Conservation (phyloP, 2,329 filamentous ascomycete species). For the Colletotrichum musicola region DNA sequence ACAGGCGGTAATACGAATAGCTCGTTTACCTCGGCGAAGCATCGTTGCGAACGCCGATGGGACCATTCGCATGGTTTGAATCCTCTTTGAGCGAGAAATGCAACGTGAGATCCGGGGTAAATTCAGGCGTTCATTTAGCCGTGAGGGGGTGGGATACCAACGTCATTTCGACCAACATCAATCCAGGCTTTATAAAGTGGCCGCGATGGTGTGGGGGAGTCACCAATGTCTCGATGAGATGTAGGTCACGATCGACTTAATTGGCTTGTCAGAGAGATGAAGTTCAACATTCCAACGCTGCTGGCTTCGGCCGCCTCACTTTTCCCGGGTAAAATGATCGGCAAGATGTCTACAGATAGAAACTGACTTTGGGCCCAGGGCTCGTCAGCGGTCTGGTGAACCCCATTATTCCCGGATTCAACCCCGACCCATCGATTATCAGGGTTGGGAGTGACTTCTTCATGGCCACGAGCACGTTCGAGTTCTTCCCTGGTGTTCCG, state of each 20-base stretch:
- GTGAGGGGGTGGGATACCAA: conserved; percentile 31
- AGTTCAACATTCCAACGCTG: background rate
- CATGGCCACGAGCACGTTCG: conserved; percentile 37
- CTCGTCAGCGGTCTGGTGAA: conserved; percentile 24
- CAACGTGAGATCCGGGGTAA: conserved; percentile 26
- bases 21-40: conserved; percentile 9
- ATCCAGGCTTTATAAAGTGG: conserved; percentile 6
- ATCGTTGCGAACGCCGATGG: conserved; percentile 20
- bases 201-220: background rate
- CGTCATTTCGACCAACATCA: conserved; percentile 2
- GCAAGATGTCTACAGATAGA: background rate
- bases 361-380: background rate
- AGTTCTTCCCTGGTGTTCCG: conserved; percentile 38
- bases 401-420: conserved; percentile 39
- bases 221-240: background rate
- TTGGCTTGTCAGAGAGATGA: background rate
- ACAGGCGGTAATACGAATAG: background rate
- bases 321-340: background rate
- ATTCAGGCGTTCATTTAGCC: conserved; percentile 31
- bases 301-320: background rate
- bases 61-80: background rate
- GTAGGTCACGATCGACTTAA: background rate
- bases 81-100: conserved; percentile 20
- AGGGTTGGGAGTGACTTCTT: conserved; percentile 37
- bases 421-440: conserved; percentile 37